These are phyloP conservation scores for Fusarium irregulare DNA, from an alignment of 2,329 filamentous ascomycete species.

Conservation along the genomic window DNA sequence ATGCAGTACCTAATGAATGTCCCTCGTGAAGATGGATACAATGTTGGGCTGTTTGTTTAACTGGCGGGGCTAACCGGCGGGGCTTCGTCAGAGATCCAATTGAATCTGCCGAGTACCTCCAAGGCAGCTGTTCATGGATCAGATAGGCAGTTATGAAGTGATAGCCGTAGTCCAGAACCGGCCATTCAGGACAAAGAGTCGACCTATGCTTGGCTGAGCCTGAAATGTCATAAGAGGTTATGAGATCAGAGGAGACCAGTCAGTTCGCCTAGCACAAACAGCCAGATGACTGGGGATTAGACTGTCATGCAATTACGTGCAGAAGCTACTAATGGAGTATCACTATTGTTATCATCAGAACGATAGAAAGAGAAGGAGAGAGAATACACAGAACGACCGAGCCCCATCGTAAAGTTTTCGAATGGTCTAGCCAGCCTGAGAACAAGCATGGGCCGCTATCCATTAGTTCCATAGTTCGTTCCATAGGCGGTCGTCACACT, in stretches of 20 bases:
- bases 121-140: conserved; percentile 23
- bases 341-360: not conserved
- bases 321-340: not conserved
- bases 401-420: conserved; percentile 30
- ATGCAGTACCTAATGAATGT: not conserved
- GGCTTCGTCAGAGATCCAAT: conserved; percentile 25
- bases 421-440: conserved; percentile 36
- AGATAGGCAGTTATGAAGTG: conserved; percentile 23
- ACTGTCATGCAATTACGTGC: conserved; percentile 1
- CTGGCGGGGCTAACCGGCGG: conserved; percentile 31
- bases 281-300: not conserved
- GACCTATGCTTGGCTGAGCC: conserved; percentile 14
- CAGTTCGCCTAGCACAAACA: not conserved
- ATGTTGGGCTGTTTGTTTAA: conserved; percentile 8
- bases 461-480: conserved; percentile 4
- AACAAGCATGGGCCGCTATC: conserved; percentile 25
- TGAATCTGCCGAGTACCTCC: conserved; percentile 11
- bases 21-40: not conserved
- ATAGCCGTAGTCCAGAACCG: conserved; percentile 34
- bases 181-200: conserved; percentile 29
- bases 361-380: conserved; percentile 2
- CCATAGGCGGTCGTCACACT: conserved; percentile 12
- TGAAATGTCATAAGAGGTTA: conserved; percentile 18
- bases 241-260: conserved; percentile 16
- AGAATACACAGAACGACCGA: conserved; percentile 9